Percentiles rank a stretch among this genome's conserved stretches.
Evolutionary conservation across 768 basidiomycete genomes (phyloP).

Genomic region (Lactifluus subvellereus): DNA sequence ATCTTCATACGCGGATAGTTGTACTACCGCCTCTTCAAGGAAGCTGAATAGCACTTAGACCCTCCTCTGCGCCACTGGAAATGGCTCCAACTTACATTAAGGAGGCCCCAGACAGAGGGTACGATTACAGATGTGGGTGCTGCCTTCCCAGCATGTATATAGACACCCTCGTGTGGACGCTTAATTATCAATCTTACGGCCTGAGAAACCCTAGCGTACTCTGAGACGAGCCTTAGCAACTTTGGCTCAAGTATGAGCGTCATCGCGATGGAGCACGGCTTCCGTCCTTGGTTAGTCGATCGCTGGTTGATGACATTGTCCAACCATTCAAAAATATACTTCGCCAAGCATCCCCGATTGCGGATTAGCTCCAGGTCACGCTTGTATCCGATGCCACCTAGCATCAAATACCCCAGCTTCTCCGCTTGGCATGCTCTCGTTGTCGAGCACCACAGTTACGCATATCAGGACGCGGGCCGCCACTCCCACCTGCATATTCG

Average conservation of each 20-base stretch:
- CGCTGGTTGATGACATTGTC: not conserved
- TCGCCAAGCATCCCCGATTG: not conserved
- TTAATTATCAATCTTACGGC: not conserved
- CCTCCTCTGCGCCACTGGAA: not conserved
- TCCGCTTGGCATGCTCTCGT: not conserved
- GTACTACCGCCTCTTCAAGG: not conserved
- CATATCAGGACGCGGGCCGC: not conserved
- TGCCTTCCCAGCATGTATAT: not conserved
- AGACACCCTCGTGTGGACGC: not conserved
- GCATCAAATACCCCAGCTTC: not conserved
- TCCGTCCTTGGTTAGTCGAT: conserved; percentile 1
- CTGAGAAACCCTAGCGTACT: not conserved
- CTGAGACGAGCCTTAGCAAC: not conserved
- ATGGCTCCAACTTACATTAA: not conserved
- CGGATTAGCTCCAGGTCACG: not conserved
- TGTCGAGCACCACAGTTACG: not conserved
- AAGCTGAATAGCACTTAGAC: not conserved
- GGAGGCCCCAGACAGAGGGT: not conserved
- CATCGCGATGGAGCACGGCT: not conserved
- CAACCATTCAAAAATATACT: not conserved
- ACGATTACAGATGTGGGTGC: not conserved
- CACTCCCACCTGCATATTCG: not conserved
- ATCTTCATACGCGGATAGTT: not conserved
- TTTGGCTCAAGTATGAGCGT: not conserved
- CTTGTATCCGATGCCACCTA: not conserved